Percentiles rank a stretch among this genome's conserved stretches.
phyloP scores from a whole-genome alignment of 2,329 filamentous ascomycete species.

The Kalmusia sp. region DNA sequence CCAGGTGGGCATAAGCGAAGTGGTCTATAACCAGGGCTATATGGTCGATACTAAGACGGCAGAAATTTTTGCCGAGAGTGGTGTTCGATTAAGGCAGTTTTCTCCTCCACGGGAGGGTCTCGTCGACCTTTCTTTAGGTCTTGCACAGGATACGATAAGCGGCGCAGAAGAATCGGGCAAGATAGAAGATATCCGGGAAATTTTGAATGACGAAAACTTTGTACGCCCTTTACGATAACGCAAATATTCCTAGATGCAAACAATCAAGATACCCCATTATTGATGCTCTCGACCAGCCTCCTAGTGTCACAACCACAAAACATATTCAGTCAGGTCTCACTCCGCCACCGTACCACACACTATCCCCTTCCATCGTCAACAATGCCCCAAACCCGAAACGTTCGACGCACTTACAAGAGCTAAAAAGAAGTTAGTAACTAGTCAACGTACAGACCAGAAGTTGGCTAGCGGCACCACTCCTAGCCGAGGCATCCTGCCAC shows the following conservation, averaged over 20 bases:
- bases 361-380: too few relatives aligned
- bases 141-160: not conserved
- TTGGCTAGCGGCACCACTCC: too few relatives aligned
- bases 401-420: too few relatives aligned
- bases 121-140: slow-evolving; percentile 35
- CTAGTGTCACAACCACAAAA: too few relatives aligned
- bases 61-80: slow-evolving; percentile 80
- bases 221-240: slow-evolving; percentile 21
- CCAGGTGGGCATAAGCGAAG: slow-evolving; percentile 93
- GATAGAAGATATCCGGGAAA: slow-evolving; percentile 26
- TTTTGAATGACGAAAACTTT: slow-evolving; percentile 32
- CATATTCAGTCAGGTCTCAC: too few relatives aligned
- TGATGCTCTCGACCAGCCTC: too few relatives aligned
- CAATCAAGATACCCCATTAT: not conserved
- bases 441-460: too few relatives aligned
- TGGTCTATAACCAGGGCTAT: slow-evolving; percentile 92
- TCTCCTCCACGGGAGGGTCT: slow-evolving; percentile 60
- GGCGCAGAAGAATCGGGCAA: not conserved
- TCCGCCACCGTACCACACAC: too few relatives aligned
- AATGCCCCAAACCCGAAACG: too few relatives aligned
- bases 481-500: too few relatives aligned
- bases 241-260: not conserved
- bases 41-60: slow-evolving; percentile 88
- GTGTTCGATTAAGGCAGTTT: slow-evolving; percentile 86
- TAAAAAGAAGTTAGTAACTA: too few relatives aligned